Conservation (phyloP, 2,329 filamentous ascomycete genomes). For the Cercospora sp. region DNA sequence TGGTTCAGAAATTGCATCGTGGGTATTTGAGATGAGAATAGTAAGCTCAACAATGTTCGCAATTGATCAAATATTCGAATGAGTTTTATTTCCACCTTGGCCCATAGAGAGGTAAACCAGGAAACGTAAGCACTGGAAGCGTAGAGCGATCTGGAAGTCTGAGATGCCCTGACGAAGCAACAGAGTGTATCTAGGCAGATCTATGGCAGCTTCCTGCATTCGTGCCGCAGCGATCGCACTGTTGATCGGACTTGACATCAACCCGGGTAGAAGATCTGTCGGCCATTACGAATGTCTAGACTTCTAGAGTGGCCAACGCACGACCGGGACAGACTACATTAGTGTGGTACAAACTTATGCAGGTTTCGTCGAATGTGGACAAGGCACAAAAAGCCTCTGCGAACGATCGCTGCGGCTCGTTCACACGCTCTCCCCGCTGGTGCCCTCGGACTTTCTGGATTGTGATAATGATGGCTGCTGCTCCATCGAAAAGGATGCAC, state of each 20-base stretch:
- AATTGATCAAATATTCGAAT: background rate
- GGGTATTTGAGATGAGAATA: background rate
- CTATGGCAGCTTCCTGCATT: background rate
- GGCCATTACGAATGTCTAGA: background rate
- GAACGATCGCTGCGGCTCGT: background rate
- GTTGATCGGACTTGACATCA: background rate
- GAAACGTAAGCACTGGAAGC: background rate
- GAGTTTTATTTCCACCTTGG: background rate
- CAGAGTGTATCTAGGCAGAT: background rate
- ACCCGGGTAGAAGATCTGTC: background rate
- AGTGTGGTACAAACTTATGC: background rate
- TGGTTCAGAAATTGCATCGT: background rate
- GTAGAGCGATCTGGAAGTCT: background rate
- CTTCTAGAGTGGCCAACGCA: background rate
- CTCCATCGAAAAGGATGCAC: background rate
- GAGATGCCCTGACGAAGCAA: background rate
- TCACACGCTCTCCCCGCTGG: background rate
- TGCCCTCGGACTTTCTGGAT: background rate
- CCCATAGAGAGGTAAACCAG: background rate
- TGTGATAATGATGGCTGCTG: background rate
- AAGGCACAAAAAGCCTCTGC: background rate
- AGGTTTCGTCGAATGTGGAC: background rate
- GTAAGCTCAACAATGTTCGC: background rate
- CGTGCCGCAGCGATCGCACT: background rate
- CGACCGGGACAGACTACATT: background rate